Percentiles rank a stretch among this genome's conserved stretches.
phyloP scores from a whole-genome alignment of 1,284 basidiomycete genomes.

The Crucibulum cyathiforme region DNA sequence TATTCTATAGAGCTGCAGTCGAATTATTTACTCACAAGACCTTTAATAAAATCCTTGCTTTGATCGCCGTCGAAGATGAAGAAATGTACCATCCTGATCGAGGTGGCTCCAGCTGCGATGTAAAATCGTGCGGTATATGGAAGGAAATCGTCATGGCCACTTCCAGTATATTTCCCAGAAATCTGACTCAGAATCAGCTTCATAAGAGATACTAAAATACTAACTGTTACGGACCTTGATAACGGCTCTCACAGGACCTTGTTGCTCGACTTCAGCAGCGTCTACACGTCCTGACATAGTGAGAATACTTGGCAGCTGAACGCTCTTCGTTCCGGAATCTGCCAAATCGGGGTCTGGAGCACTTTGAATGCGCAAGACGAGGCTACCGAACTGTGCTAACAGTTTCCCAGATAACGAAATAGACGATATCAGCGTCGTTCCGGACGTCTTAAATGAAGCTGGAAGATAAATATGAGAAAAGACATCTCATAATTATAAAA shows the following conservation, averaged over 20 bases:
- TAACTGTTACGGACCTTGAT: constrained; percentile 36
- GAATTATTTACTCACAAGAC: constrained; percentile 31
- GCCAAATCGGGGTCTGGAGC: constrained; percentile 36
- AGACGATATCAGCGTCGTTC: constrained; percentile 38
- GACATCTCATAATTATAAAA: background rate
- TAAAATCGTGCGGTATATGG: constrained; percentile 48
- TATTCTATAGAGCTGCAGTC: background rate
- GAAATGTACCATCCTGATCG: constrained; percentile 45
- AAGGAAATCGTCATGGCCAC: constrained; percentile 41
- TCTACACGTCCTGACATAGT: constrained; percentile 38
- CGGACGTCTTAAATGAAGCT: constrained; percentile 43
- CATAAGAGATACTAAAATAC: background rate
- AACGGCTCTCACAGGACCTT: constrained; percentile 48
- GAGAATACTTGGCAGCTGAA: constrained; percentile 29
- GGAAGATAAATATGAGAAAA: background rate
- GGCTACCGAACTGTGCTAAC: constrained; percentile 36
- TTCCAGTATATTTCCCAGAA: constrained; percentile 45
- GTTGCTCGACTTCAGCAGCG: constrained; percentile 42
- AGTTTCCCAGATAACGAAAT: constrained; percentile 34
- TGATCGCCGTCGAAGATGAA: constrained; percentile 51
- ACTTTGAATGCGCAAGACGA: constrained; percentile 44
- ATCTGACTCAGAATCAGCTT: constrained; percentile 27
- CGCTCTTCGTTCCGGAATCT: constrained; percentile 31
- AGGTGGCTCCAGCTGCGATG: constrained; percentile 41
- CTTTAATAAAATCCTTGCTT: constrained; percentile 48